Conservation (phyloP, 139 green algal genomes). For the Desmodesmus armatus region DNA sequence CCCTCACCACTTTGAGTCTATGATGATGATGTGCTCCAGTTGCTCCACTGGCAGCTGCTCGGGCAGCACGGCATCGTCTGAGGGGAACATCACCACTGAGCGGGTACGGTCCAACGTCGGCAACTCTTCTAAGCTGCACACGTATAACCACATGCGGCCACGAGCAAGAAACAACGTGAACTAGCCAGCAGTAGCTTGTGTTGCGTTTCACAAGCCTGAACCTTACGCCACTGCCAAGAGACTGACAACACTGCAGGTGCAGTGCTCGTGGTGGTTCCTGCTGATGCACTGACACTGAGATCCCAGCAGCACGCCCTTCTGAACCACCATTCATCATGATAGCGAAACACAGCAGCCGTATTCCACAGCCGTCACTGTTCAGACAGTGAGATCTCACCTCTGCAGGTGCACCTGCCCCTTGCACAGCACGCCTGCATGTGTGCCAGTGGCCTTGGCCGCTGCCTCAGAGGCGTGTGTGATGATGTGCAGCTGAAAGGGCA, state of each 20-base stretch:
- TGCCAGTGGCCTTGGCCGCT: conserved; percentile 64
- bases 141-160: too few species aligned
- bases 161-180: background rate
- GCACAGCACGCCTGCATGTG: conserved; percentile 51
- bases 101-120: conserved; percentile 51
- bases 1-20: conserved; percentile 56
- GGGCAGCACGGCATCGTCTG: conserved; percentile 56
- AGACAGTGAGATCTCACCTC: conserved; percentile 46
- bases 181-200: background rate
- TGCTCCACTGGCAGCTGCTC: conserved; percentile 51
- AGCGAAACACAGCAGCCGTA: too few species aligned
- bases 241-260: too few species aligned
- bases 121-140: conserved; percentile 48
- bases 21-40: conserved; percentile 65
- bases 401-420: conserved; percentile 53
- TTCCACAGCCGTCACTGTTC: too few species aligned
- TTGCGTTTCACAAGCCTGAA: too few species aligned
- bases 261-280: too few species aligned
- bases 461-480: conserved; percentile 58
- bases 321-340: too few species aligned
- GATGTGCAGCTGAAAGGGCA: conserved; percentile 66
- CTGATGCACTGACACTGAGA: too few species aligned
- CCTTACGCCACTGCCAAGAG: too few species aligned
- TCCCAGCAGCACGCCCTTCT: too few species aligned
- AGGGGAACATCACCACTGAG: conserved; percentile 65